Conservation (phyloP, 2,329 filamentous ascomycete species). For the Macrophomina phaseolina region DNA sequence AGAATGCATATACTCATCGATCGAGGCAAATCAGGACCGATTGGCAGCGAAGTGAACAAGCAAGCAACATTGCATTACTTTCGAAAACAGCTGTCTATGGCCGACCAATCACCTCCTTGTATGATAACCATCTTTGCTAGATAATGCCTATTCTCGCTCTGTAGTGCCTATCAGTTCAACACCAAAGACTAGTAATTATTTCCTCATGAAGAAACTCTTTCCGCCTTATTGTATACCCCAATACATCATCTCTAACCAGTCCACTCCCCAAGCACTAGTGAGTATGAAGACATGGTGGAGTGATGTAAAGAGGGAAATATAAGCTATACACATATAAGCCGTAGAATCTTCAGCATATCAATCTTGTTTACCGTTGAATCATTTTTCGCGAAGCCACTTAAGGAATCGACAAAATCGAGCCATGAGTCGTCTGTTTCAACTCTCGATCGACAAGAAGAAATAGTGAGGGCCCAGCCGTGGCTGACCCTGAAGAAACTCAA, state of each 20-base stretch:
- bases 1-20: too few relatives aligned
- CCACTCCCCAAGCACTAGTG: background rate
- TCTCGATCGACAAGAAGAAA: background rate
- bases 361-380: constrained; percentile 17
- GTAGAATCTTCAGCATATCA: constrained; percentile 20
- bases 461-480: constrained; percentile 4
- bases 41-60: background rate
- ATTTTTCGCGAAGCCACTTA: background rate
- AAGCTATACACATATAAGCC: constrained; percentile 16
- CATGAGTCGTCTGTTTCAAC: background rate
- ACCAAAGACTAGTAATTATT: constrained; percentile 10
- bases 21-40: background rate
- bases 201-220: constrained; percentile 18
- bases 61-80: constrained; percentile 1
- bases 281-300: background rate
- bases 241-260: background rate
- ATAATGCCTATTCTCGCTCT: background rate
- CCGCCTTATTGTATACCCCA: constrained; percentile 19
- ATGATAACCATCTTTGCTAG: constrained; percentile 13
- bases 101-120: constrained; percentile 12
- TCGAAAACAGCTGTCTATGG: constrained; percentile 12
- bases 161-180: background rate
- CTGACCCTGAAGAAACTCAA: constrained; percentile 1
- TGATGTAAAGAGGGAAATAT: background rate
- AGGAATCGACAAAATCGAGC: background rate